These are phyloP conservation scores for Dictyostelium brefeldianum DNA, from an alignment of 78 protist species.

Conservation along the genomic window DNA sequence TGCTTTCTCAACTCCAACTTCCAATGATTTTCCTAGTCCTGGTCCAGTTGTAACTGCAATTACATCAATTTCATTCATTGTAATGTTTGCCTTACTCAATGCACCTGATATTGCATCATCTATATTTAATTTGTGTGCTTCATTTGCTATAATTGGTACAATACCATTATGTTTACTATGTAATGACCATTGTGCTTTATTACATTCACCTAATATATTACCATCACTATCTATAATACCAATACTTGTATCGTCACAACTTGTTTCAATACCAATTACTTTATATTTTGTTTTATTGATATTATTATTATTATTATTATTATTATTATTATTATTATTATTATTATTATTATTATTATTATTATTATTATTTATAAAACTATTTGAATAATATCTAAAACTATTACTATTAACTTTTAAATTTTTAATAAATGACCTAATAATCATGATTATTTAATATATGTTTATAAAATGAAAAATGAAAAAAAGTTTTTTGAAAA, in stretches of 20 bases:
- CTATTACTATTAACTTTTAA: background rate
- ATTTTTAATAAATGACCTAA: background rate
- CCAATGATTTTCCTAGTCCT: constrained; percentile 75
- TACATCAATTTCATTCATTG: constrained; percentile 52
- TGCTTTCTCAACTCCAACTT: constrained; percentile 77
- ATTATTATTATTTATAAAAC: background rate
- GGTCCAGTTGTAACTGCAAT: constrained; percentile 91
- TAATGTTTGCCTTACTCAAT: background rate
- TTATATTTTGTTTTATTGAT: background rate
- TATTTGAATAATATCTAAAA: background rate
- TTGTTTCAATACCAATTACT: constrained; percentile 88
- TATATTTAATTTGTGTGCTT: constrained; percentile 51
- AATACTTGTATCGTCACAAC: constrained; percentile 90
- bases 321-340: background rate
- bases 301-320: background rate
- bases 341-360: background rate
- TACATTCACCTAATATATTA: constrained; percentile 31
- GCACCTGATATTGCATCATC: constrained; percentile 43
- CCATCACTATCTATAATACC: constrained; percentile 79
- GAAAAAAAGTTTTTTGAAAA: background rate
- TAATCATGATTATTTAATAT: background rate
- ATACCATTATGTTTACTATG: constrained; percentile 80
- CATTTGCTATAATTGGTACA: constrained; percentile 76
- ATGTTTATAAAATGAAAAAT: background rate
- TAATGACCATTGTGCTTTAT: constrained; percentile 71